Base-by-base conservation (phyloP, 2,329 filamentous ascomycete genomes). In the Stachybotrys chlorohalonatus region DNA sequence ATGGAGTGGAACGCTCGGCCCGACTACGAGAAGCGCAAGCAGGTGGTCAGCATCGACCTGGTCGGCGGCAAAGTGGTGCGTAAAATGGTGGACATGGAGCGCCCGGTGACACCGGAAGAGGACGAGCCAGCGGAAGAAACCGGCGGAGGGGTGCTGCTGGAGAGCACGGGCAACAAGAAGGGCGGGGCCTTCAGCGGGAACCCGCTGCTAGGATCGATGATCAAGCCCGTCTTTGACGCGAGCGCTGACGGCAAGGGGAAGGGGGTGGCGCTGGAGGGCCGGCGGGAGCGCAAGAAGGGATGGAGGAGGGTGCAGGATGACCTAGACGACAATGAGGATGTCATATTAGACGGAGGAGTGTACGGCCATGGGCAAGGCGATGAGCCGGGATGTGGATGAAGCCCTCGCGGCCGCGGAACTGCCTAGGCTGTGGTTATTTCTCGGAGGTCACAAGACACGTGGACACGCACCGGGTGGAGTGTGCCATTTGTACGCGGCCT, bases 21-120 rank as follows among this genome's bases (percentile, higher is more conserved):
- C 0, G 92, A 95, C 58, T 96, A 91, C 70, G 92, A 96, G 74
- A 95, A 93, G 78, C 81, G 89, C 56, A 83, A 81, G 62, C 86
- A 94, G 57, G 87, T 96, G 1, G 81, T 95, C 60, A 93, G 88
- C 64, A 88, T 96, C 57, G 90, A 96, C 66, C 73, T 96, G 1
- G 84, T 85, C 8, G 86, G 86, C 0, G 86, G 87, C 16, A 91
- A 86, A 62, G 83, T 95, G 3, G 84, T 94, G 5, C 83, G 81
- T 56, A 82, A 82, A 61, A 89, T 89, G 80, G 82, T 80, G 15
- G 79, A 84, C 5, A 69, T 81, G 17, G 84, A 87, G 58, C 74
- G 79, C 50, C 82, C 80, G 5, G 72, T 72, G 4, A 81, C 76
- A 7, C 84, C 84, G 1, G 74, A 75, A 7, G 73, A 74, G 5